Evolutionary conservation across 2,329 filamentous ascomycete genomes (phyloP).

Genomic region (Diplocarpon mali): DNA sequence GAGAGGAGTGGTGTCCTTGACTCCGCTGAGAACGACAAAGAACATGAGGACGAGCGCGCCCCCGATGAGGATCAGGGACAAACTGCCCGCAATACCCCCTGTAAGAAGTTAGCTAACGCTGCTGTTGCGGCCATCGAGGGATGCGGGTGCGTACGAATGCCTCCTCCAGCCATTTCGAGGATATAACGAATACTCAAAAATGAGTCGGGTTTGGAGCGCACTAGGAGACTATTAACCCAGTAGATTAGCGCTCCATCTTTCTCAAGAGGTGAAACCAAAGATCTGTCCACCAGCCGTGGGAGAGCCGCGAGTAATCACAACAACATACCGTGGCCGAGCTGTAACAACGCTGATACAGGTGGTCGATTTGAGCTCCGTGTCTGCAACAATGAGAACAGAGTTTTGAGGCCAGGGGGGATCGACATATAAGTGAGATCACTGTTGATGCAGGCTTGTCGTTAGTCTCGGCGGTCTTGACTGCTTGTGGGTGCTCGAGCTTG

Average conservation of each 20-base stretch:
- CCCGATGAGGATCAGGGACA: conserved; percentile 50
- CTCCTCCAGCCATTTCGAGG: conserved; percentile 10
- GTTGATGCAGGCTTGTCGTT: too few species aligned
- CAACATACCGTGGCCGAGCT: too few species aligned
- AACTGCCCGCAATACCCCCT: conserved; percentile 45
- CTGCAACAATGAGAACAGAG: background rate
- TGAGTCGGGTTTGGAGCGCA: background rate
- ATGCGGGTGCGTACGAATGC: conserved; percentile 6
- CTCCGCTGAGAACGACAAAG: conserved; percentile 53
- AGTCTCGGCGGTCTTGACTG: too few species aligned
- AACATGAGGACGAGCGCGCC: conserved; percentile 53
- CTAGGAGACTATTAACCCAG: background rate
- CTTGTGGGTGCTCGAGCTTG: too few species aligned
- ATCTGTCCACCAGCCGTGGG: too few species aligned
- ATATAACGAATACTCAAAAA: background rate
- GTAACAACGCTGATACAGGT: background rate
- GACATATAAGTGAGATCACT: conserved; percentile 5
- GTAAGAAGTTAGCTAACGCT: conserved; percentile 1
- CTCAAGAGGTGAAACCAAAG: too few species aligned
- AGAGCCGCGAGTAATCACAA: too few species aligned
- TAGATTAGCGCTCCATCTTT: too few species aligned
- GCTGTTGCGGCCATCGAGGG: too few species aligned
- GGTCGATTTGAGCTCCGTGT: background rate
- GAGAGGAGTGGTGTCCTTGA: conserved; percentile 43
- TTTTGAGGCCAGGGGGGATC: background rate